Evolutionary conservation across 306 rosid genomes (phyloP).

Genomic region (Lablab purpureus): DNA sequence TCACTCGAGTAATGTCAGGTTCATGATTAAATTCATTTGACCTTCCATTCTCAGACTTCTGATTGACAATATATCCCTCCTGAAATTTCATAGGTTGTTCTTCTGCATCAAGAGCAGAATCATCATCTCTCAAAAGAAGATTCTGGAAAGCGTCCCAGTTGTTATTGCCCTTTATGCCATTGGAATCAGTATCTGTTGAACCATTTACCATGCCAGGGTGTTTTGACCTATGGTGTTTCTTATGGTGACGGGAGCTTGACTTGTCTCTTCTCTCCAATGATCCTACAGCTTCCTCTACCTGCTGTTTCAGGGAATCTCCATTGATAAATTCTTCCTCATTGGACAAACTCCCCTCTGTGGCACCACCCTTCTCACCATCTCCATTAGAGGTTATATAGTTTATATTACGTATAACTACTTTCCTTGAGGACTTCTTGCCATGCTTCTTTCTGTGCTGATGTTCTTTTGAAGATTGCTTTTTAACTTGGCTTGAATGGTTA

Average conservation of each 20-base stretch:
- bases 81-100: constrained; percentile 49
- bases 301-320: constrained; percentile 83
- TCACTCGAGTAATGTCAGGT: constrained; percentile 51
- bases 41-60: constrained; percentile 56
- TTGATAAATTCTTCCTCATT: constrained; percentile 69
- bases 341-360: constrained; percentile 72
- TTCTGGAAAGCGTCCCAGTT: constrained; percentile 93
- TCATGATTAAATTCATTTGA: constrained; percentile 52
- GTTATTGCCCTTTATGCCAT: constrained; percentile 58
- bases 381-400: constrained; percentile 90
- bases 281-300: constrained; percentile 87
- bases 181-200: constrained; percentile 53
- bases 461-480: constrained; percentile 58
- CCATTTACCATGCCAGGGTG: constrained; percentile 48
- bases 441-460: constrained; percentile 59
- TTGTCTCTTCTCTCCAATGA: constrained; percentile 80
- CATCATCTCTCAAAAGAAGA: constrained; percentile 84
- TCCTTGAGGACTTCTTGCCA: constrained; percentile 82
- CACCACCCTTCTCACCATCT: constrained; percentile 74
- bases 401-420: constrained; percentile 94
- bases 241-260: constrained; percentile 61
- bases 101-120: constrained; percentile 54
- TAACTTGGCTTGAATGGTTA: constrained; percentile 53
- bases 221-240: constrained; percentile 58
- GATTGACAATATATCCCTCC: constrained; percentile 56